phyloP scores from a whole-genome alignment of 139 green algal species.

The Coelastrella sp. region DNA sequence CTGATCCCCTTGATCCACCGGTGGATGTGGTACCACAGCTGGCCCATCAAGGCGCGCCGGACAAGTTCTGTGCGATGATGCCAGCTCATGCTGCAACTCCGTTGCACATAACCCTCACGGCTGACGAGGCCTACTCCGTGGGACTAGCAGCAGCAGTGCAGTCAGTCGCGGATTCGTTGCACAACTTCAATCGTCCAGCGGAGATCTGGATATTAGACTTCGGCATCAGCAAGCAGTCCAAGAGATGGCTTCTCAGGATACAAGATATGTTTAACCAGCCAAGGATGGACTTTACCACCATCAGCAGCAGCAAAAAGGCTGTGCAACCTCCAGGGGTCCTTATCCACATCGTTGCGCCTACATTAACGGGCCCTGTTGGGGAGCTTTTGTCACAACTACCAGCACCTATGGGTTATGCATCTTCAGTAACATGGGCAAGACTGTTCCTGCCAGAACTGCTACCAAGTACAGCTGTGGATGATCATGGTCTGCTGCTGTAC shows the following conservation, averaged over 20 bases:
- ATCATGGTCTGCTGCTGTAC: not conserved
- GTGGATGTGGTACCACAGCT: no score
- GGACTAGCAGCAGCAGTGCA: not conserved
- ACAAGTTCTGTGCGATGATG: no score
- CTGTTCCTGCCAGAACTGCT: not conserved
- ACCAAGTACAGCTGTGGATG: not conserved
- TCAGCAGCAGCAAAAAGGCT: no score
- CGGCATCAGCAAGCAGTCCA: not conserved
- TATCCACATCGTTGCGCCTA: no score
- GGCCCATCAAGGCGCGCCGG: no score
- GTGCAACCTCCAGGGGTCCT: no score
- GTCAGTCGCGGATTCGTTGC: not conserved
- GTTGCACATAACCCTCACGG: not conserved
- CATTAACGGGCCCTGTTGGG: no score
- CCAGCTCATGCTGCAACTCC: no score
- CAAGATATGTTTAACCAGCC: not conserved
- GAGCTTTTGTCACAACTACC: no score
- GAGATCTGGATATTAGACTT: not conserved
- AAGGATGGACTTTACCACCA: no score
- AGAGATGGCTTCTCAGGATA: not conserved
- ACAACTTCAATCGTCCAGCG: not conserved
- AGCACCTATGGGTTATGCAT: not conserved
- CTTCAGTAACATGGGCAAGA: not conserved
- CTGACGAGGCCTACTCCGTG: not conserved
- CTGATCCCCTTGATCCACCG: no score